Percentiles rank a stretch among this genome's conserved stretches.
phyloP scores from a whole-genome alignment of 2,329 filamentous ascomycete genomes.

The Sporothrix curviconia region DNA sequence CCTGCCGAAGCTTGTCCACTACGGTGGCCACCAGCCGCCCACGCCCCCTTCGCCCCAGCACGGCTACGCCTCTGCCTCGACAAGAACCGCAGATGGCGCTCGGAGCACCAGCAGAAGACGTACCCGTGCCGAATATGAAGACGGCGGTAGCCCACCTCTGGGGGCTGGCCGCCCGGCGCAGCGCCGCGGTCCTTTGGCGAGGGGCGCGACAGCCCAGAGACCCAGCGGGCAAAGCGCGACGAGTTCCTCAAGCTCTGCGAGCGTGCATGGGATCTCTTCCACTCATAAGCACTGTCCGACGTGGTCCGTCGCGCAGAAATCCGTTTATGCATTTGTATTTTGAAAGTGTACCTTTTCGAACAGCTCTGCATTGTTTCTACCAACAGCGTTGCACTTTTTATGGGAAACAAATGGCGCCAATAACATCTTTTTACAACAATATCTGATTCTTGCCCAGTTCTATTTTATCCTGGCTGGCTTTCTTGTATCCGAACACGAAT shows the following conservation, averaged over 20 bases:
- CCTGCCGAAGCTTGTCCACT: constrained; percentile 89
- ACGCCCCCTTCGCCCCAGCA: constrained; percentile 78
- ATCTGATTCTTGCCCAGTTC: background rate
- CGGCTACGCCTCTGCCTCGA: constrained; percentile 29
- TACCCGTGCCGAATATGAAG: constrained; percentile 85
- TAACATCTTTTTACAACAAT: background rate
- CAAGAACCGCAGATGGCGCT: constrained; percentile 36
- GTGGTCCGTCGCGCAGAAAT: too few species aligned
- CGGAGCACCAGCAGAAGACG: constrained; percentile 65
- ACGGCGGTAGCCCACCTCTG: constrained; percentile 78
- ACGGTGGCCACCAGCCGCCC: constrained; percentile 86
- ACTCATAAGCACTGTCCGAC: constrained; percentile 55
- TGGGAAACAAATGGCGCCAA: background rate
- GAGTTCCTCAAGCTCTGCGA: constrained; percentile 84
- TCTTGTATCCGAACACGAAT: constrained; percentile 7
- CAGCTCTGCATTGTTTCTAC: background rate
- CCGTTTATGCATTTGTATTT: constrained; percentile 1
- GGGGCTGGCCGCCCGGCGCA: constrained; percentile 62
- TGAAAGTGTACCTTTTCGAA: background rate
- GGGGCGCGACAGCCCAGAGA: constrained; percentile 76
- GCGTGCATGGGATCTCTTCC: constrained; percentile 93
- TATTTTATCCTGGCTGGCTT: background rate
- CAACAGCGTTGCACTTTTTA: background rate
- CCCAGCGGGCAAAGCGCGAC: constrained; percentile 78
- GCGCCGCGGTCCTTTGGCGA: constrained; percentile 69